Percentiles rank a stretch among this genome's conserved stretches.
These are phyloP conservation scores for Penicillium italicum DNA, from an alignment of 2,329 filamentous ascomycete species.

Conservation along the genomic window DNA sequence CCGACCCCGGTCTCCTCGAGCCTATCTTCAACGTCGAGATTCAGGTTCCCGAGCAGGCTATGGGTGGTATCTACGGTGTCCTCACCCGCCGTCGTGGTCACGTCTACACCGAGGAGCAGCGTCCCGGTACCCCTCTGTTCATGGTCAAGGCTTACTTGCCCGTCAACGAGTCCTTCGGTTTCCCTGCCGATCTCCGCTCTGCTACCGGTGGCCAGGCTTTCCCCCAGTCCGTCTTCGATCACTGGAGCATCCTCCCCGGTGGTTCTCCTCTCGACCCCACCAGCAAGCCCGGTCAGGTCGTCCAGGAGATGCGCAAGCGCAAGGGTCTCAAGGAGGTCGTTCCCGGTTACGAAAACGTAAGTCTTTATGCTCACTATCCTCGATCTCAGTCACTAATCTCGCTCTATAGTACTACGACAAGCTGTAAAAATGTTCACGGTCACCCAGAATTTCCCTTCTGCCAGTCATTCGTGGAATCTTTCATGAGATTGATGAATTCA, in stretches of 20 bases:
- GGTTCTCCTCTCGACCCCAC: conserved; percentile 82
- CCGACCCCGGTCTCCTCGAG: conserved; percentile 87
- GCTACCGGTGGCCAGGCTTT: conserved; percentile 96
- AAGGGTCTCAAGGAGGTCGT: conserved; percentile 99
- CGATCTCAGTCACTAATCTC: conserved; percentile 18
- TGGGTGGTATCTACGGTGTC: conserved; percentile 99
- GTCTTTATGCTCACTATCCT: conserved; percentile 39
- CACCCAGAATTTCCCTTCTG: conserved; percentile 42
- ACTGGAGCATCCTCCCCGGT: conserved; percentile 95
- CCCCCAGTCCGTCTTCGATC: conserved; percentile 98
- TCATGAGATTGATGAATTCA: conserved; percentile 46
- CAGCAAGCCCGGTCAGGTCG: conserved; percentile 77
- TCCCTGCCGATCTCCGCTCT: conserved; percentile 94
- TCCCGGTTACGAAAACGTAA: conserved; percentile 91
- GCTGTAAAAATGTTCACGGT: conserved; percentile 65
- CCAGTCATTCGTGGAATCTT: conserved; percentile 35
- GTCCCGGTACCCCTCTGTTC: conserved; percentile 97
- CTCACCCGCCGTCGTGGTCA: conserved; percentile 97
- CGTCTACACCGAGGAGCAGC: conserved; percentile 98
- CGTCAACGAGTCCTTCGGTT: conserved; percentile 97
- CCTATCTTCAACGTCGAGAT: conserved; percentile 99
- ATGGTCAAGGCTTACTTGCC: conserved; percentile 97
- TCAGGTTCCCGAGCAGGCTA: conserved; percentile 95
- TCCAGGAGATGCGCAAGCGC: conserved; percentile 91
- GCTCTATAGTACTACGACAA: conserved; percentile 89